Conservation (phyloP, 805 yeast genomes). For the Saccharomycopsis oosterbeekiorum region DNA sequence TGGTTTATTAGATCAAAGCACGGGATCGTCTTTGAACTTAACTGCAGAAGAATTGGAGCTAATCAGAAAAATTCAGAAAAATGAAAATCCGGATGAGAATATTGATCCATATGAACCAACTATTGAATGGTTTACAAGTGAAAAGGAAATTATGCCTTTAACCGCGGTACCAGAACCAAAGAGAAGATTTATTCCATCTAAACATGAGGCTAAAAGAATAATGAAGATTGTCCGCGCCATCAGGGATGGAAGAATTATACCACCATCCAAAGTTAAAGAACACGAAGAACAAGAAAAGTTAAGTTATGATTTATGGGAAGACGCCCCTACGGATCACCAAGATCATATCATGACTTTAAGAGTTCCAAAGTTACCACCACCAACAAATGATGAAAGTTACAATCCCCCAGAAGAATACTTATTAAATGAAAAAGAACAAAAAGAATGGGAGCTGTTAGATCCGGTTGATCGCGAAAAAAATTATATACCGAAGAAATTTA, state of each 20-base stretch:
- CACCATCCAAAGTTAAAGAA: conserved; percentile 50
- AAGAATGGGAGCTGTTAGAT: conserved; percentile 58
- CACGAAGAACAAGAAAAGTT: conserved; percentile 37
- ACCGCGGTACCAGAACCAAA: conserved; percentile 95
- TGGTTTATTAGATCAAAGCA: conserved; percentile 80
- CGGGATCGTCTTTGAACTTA: conserved; percentile 77
- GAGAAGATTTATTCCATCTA: conserved; percentile 92
- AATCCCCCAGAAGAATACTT: conserved; percentile 97
- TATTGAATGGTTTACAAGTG: conserved; percentile 89
- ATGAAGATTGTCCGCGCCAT: conserved; percentile 96
- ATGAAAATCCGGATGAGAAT: conserved; percentile 71
- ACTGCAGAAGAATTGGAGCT: conserved; percentile 83
- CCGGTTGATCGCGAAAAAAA: conserved; percentile 71
- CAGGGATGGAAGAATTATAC: conserved; percentile 88
- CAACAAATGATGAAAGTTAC: conserved; percentile 92
- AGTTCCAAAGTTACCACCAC: conserved; percentile 94
- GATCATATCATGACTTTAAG: conserved; percentile 87
- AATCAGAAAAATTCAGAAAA: conserved; percentile 73
- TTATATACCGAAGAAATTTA: conserved; percentile 73
- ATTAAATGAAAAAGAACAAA: conserved; percentile 64
- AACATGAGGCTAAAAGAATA: conserved; percentile 90
- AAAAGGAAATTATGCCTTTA: conserved; percentile 81
- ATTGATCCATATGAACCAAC: conserved; percentile 88
- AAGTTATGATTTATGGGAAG: conserved; percentile 81
- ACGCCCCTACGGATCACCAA: conserved; percentile 43